These are phyloP conservation scores for Rubia tinctorum DNA, from an alignment of 305 asterid species.

Conservation along the genomic window DNA sequence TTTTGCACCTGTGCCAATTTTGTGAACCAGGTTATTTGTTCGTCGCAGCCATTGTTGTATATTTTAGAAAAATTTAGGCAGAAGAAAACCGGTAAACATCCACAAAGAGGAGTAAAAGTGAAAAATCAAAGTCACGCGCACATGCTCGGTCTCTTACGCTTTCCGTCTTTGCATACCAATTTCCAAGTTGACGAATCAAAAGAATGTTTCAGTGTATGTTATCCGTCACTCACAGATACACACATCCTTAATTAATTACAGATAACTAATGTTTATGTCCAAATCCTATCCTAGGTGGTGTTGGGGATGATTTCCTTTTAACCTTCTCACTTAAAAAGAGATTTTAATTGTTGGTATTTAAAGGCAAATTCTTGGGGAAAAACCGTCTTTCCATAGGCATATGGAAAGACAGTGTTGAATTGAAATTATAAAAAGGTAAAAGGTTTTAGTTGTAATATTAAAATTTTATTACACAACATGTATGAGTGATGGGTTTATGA, in stretches of 20 bases:
- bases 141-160: not conserved
- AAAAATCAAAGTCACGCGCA: not conserved
- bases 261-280: not conserved
- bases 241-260: not conserved
- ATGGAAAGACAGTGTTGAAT: too few relatives aligned
- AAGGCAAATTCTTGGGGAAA: too few relatives aligned
- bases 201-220: not conserved
- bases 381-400: too few relatives aligned
- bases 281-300: not conserved
- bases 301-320: not conserved
- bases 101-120: not conserved
- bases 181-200: not conserved
- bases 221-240: not conserved
- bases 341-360: too few relatives aligned
- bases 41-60: not conserved
- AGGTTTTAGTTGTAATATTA: too few relatives aligned
- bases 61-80: not conserved
- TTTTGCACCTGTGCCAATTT: conserved; percentile 7
- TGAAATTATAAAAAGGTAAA: too few relatives aligned
- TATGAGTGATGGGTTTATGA: too few relatives aligned
- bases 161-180: not conserved
- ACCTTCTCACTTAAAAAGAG: too few relatives aligned
- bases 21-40: not conserved
- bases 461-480: too few relatives aligned
- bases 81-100: not conserved